Percentiles rank a stretch among this genome's conserved stretches.
These are phyloP conservation scores for Helianthus annuus DNA, from an alignment of 129 eudicot species.

Conservation along the genomic window DNA sequence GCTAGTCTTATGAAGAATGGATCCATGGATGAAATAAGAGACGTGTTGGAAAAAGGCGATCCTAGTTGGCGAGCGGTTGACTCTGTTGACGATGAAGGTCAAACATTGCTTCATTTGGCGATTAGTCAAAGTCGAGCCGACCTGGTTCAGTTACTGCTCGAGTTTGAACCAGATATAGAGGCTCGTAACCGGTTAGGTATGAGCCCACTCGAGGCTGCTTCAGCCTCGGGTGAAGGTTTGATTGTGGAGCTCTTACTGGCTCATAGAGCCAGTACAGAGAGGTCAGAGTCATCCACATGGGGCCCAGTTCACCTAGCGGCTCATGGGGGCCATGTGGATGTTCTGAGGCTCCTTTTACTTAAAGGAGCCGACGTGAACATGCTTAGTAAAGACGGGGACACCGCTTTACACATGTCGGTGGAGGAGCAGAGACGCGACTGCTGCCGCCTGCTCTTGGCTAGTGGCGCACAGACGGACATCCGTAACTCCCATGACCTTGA, in stretches of 20 bases:
- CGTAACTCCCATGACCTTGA: conserved; percentile 49
- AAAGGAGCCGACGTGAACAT: conserved; percentile 50
- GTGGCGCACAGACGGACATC: conserved; percentile 41
- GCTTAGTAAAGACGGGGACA: conserved; percentile 61
- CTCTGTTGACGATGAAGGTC: conserved; percentile 62
- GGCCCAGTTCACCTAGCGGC: conserved; percentile 73
- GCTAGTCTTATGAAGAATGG: conserved; percentile 58
- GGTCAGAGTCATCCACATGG: conserved; percentile 51
- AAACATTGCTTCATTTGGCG: conserved; percentile 71
- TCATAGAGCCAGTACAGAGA: conserved; percentile 48
- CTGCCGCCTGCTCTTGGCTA: conserved; percentile 43
- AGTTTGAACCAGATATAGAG: conserved; percentile 64
- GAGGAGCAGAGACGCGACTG: conserved; percentile 69
- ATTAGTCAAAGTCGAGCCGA: conserved; percentile 59
- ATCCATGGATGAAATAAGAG: conserved; percentile 59
- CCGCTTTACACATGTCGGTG: conserved; percentile 72
- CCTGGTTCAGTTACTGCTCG: conserved; percentile 66
- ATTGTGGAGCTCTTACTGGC: conserved; percentile 76
- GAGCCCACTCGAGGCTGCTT: conserved; percentile 73
- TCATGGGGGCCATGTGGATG: conserved; percentile 55
- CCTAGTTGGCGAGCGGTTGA: conserved; percentile 60
- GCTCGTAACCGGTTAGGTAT: conserved; percentile 46
- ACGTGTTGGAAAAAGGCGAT: conserved; percentile 64
- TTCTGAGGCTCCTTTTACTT: conserved; percentile 60
- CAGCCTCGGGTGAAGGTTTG: conserved; percentile 53